Percentiles rank a stretch among this genome's conserved stretches.
These are phyloP conservation scores for Russula olivacea DNA, from an alignment of 768 basidiomycete genomes.

Conservation along the genomic window DNA sequence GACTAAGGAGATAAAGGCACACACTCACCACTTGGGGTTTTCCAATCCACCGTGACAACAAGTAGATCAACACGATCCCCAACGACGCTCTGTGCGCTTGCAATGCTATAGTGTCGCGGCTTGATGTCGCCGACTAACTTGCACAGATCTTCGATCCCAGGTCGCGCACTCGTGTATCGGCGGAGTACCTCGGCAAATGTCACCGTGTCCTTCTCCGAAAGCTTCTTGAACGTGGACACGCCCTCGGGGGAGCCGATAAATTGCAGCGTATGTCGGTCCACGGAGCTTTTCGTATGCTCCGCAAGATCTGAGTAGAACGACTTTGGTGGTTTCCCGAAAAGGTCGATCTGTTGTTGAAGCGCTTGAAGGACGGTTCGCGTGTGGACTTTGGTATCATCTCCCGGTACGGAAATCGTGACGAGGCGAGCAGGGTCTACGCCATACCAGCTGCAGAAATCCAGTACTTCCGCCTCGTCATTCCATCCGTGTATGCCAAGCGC, in stretches of 20 bases:
- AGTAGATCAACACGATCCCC: slow-evolving; percentile 92
- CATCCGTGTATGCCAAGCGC: slow-evolving; percentile 96
- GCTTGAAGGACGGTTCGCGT: slow-evolving; percentile 93
- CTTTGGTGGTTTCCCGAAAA: slow-evolving; percentile 95
- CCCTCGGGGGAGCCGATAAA: slow-evolving; percentile 96
- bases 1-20: slow-evolving; percentile 1
- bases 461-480: slow-evolving; percentile 87
- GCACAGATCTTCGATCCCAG: slow-evolving; percentile 79
- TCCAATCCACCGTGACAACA: slow-evolving; percentile 96
- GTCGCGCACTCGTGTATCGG: slow-evolving; percentile 71
- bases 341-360: slow-evolving; percentile 92
- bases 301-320: slow-evolving; percentile 90
- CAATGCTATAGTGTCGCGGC: slow-evolving; percentile 97
- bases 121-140: slow-evolving; percentile 92
- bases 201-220: slow-evolving; percentile 91
- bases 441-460: slow-evolving; percentile 89
- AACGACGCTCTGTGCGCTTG: slow-evolving; percentile 90
- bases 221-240: slow-evolving; percentile 86
- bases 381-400: slow-evolving; percentile 63
- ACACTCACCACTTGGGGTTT: slow-evolving; percentile 68
- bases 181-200: slow-evolving; percentile 84
- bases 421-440: slow-evolving; percentile 75
- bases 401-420: slow-evolving; percentile 72
- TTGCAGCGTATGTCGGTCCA: slow-evolving; percentile 73
- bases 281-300: slow-evolving; percentile 57